A percentile compares a stretch with the other conserved stretches of the same genome.
phyloP scores from a whole-genome alignment of 352 stramenopile species.

The Blastocystis sp. region DNA sequence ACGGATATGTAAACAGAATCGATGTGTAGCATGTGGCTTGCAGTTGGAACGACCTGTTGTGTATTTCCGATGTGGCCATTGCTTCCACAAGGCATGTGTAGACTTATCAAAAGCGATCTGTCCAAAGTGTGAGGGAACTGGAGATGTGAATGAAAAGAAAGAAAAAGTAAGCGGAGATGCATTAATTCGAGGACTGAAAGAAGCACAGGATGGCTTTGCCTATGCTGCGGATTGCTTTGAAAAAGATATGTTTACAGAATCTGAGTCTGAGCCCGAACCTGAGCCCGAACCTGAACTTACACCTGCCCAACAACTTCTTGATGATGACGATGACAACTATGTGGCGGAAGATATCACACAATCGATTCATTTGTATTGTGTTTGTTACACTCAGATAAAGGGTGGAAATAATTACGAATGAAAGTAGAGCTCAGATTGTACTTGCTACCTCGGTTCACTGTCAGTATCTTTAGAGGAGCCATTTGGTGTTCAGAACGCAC shows the following conservation, averaged over 20 bases:
- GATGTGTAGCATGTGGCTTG: constrained; percentile 79
- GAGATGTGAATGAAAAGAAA: background rate
- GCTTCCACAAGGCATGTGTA: constrained; percentile 69
- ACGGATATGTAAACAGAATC: constrained; percentile 74
- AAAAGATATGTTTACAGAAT: constrained; percentile 1
- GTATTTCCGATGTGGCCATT: constrained; percentile 83
- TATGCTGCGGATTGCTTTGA: constrained; percentile 44
- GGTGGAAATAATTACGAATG: constrained; percentile 40
- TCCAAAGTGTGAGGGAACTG: background rate
- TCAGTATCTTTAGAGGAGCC: constrained; percentile 16
- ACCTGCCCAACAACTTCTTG: background rate
- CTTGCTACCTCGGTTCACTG: constrained; percentile 45
- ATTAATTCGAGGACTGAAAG: background rate
- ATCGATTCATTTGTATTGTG: constrained; percentile 16
- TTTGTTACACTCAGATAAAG: constrained; percentile 15
- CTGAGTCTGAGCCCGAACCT: background rate
- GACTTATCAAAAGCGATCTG: background rate
- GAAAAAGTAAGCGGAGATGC: background rate
- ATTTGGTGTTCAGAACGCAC: background rate
- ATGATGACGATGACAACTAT: background rate
- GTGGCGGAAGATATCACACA: background rate
- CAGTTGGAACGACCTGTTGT: constrained; percentile 78
- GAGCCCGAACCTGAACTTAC: background rate
- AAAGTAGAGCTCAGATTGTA: constrained; percentile 57
- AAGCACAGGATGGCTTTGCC: background rate